Percentiles rank a stretch among this genome's conserved stretches.
Conservation (phyloP, 1,284 basidiomycete species). For the Austropuccinia psidii region DNA sequence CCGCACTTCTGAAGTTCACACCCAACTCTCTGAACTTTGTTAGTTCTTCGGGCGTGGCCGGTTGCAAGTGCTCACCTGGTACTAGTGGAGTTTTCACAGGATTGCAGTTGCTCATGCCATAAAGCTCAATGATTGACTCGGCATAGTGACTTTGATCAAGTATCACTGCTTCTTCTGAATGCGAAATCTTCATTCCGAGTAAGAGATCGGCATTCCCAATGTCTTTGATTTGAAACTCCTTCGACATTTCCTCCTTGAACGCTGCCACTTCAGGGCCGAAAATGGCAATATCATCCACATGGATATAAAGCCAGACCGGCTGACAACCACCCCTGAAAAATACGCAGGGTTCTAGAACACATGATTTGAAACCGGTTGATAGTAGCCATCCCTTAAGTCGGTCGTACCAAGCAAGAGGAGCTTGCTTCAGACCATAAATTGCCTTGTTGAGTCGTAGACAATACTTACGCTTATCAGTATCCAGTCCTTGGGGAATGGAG, state of each 20-base stretch:
- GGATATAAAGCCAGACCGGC: background rate
- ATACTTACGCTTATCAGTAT: too few relatives aligned
- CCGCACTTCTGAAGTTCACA: too few relatives aligned
- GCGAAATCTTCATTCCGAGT: background rate
- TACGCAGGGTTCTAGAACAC: background rate
- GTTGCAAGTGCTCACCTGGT: too few relatives aligned
- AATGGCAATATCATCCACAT: slow-evolving; percentile 10
- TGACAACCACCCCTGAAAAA: background rate
- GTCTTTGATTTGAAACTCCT: background rate
- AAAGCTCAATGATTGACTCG: too few relatives aligned
- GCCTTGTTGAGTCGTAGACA: slow-evolving; percentile 29
- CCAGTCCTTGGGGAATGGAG: too few relatives aligned
- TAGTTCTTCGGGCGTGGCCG: too few relatives aligned
- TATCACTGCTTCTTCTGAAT: background rate
- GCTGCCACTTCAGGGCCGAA: background rate
- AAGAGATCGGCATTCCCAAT: background rate
- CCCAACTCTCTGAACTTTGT: too few relatives aligned
- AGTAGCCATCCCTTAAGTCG: background rate
- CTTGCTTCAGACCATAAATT: slow-evolving; percentile 39
- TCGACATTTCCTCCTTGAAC: background rate
- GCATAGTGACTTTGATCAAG: too few relatives aligned
- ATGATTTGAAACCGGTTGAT: background rate
- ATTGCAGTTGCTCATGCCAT: too few relatives aligned
- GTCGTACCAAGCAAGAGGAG: background rate
- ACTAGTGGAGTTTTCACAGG: too few relatives aligned